Conservation (phyloP, 768 basidiomycete genomes). For the Dendrothele bispora region DNA sequence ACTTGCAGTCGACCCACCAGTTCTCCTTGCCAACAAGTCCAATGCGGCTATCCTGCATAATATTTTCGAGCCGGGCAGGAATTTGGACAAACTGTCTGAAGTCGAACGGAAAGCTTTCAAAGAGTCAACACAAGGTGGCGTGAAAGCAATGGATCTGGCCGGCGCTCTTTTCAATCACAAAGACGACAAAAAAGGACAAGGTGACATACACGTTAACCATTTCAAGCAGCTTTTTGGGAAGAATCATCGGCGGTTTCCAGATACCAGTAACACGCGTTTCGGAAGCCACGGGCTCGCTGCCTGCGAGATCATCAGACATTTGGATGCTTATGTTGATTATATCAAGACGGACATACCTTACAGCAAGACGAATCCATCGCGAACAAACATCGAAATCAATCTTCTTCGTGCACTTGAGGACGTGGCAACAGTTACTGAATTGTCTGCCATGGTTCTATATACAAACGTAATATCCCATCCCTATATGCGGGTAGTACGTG, state of each 20-base stretch:
- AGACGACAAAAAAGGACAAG: conserved; percentile 31
- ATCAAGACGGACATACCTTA: conserved; percentile 18
- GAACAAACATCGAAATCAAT: conserved; percentile 26
- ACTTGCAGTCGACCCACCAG: conserved; percentile 7
- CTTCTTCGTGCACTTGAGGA: conserved; percentile 24
- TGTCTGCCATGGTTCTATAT: conserved; percentile 25
- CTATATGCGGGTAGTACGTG: conserved; percentile 25
- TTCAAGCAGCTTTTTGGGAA: conserved; percentile 17
- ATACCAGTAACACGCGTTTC: conserved; percentile 32
- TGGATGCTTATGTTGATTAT: conserved; percentile 19
- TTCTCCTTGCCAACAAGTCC: conserved; percentile 21
- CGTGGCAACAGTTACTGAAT: conserved; percentile 25
- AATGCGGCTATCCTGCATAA: conserved; percentile 17
- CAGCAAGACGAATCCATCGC: conserved; percentile 24
- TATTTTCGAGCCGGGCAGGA: conserved; percentile 10
- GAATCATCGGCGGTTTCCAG: conserved; percentile 22
- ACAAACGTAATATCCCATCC: conserved; percentile 24
- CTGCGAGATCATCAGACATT: conserved; percentile 21
- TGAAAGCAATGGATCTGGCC: conserved; percentile 13
- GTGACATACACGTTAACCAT: conserved; percentile 17
- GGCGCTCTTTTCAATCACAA: conserved; percentile 27
- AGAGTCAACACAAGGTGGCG: conserved; percentile 13
- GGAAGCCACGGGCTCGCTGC: conserved; percentile 25
- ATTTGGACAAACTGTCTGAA: neutral
- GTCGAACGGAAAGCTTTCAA: conserved; percentile 9